These are phyloP conservation scores for Viridothelium virens DNA, from an alignment of 495 filamentous ascomycete species.

Conservation along the genomic window DNA sequence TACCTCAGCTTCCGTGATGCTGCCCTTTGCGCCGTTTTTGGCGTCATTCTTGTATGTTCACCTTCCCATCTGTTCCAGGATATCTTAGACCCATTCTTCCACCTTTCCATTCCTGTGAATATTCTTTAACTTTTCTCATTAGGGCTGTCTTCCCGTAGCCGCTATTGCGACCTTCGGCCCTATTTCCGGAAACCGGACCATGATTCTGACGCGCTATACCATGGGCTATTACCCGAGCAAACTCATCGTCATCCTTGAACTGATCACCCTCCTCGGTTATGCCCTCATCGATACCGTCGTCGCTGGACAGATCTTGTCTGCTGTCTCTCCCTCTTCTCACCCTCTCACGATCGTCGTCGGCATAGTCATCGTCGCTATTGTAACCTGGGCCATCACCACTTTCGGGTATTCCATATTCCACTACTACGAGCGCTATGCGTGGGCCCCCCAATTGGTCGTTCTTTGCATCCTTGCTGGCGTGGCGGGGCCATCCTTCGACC, in stretches of 20 bases:
- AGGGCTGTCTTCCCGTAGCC: conserved; percentile 50
- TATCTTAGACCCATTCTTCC: background rate
- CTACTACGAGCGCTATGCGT: conserved; percentile 64
- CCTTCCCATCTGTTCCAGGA: background rate
- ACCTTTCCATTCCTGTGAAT: background rate
- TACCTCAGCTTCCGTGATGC: conserved; percentile 60
- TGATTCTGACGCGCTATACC: conserved; percentile 63
- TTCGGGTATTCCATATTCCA: conserved; percentile 70
- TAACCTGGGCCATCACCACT: conserved; percentile 59
- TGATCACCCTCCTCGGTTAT: conserved; percentile 67
- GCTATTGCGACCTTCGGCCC: conserved; percentile 72
- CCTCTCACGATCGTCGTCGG: conserved; percentile 58
- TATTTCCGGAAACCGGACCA: conserved; percentile 59
- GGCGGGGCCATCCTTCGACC: conserved; percentile 56
- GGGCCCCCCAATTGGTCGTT: conserved; percentile 58
- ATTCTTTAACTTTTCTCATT: conserved; percentile 23
- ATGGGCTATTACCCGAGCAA: conserved; percentile 81
- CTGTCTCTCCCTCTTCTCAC: conserved; percentile 53
- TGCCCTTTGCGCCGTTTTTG: conserved; percentile 58
- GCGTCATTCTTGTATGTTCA: conserved; percentile 33
- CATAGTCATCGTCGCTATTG: conserved; percentile 60
- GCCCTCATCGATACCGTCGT: conserved; percentile 62
- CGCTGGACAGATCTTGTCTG: conserved; percentile 66
- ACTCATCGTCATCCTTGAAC: conserved; percentile 61
- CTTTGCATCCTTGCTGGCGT: conserved; percentile 60